These are phyloP conservation scores for Inga laurina DNA, from an alignment of 306 rosid genomes.

Conservation along the genomic window DNA sequence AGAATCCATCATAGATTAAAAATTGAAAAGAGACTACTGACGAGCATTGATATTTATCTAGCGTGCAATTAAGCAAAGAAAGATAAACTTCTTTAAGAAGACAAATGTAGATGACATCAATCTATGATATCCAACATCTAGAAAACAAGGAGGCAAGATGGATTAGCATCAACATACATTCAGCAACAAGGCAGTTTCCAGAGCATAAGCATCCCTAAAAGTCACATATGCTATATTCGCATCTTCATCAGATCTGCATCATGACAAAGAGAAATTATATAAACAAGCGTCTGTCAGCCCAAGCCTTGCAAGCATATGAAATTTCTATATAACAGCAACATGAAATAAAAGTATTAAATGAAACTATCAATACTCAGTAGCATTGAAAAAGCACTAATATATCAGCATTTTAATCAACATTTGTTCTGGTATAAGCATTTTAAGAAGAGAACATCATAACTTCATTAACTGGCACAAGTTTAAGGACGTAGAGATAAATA, in stretches of 20 bases:
- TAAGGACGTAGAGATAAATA: neutral
- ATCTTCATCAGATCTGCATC: slow-evolving; percentile 63
- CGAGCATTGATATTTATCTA: slow-evolving; percentile 2
- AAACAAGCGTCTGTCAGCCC: slow-evolving; percentile 16
- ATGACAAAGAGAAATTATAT: slow-evolving; percentile 23
- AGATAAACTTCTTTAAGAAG: neutral
- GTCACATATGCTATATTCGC: slow-evolving; percentile 81
- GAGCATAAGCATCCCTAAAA: slow-evolving; percentile 81
- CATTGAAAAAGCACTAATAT: neutral
- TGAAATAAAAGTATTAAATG: neutral
- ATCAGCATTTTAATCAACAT: slow-evolving; percentile 15
- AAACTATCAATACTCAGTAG: neutral
- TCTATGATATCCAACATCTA: slow-evolving; percentile 18
- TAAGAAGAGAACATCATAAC: neutral
- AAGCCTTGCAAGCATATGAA: neutral
- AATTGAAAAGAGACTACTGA: slow-evolving; percentile 13
- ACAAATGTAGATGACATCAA: neutral
- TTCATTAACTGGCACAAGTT: neutral
- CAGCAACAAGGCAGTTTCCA: slow-evolving; percentile 85
- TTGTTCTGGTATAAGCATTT: neutral
- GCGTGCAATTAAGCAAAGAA: neutral
- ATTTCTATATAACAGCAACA: slow-evolving; percentile 13
- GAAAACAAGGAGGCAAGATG: slow-evolving; percentile 4
- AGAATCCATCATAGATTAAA: neutral
- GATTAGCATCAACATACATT: slow-evolving; percentile 53